Conservation (phyloP, 176 grass and related monocot species). For the Cymbopogon citratus region DNA sequence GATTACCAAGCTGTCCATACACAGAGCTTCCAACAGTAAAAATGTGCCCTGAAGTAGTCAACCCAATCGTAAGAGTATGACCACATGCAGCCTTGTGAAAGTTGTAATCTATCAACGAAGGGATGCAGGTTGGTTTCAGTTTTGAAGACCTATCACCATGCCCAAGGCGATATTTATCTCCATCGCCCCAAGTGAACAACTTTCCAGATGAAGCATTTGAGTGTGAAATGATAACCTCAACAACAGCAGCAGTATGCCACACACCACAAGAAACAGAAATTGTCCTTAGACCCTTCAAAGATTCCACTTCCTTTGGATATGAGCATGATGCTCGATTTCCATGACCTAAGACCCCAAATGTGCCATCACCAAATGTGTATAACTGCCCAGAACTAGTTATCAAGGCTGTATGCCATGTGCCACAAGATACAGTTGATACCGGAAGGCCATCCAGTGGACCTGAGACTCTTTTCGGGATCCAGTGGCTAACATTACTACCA, state of each 20-base stretch:
- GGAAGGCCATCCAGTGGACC: constrained; percentile 81
- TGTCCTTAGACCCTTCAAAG: constrained; percentile 74
- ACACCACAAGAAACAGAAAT: constrained; percentile 95
- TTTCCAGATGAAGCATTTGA: constrained; percentile 92
- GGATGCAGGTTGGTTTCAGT: constrained; percentile 86
- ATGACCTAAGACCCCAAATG: constrained; percentile 89
- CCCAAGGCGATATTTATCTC: constrained; percentile 92
- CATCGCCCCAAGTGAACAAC: constrained; percentile 97
- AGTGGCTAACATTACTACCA: constrained; percentile 86
- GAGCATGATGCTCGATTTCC: constrained; percentile 70
- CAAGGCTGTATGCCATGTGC: constrained; percentile 92
- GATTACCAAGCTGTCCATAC: constrained; percentile 93
- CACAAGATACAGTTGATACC: constrained; percentile 81
- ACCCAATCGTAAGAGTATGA: constrained; percentile 85
- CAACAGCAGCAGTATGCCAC: constrained; percentile 91
- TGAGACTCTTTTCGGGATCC: constrained; percentile 94
- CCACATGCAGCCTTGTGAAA: constrained; percentile 86
- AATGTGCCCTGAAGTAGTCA: constrained; percentile 92
- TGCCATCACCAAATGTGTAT: constrained; percentile 96
- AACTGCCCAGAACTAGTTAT: constrained; percentile 69
- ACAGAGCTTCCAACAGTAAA: constrained; percentile 84
- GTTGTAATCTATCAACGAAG: constrained; percentile 93
- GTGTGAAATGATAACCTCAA: constrained; percentile 84
- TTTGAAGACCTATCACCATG: constrained; percentile 73
- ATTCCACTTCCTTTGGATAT: constrained; percentile 83